A percentile compares a stretch with the other conserved stretches of the same genome.
These are phyloP conservation scores for Cadophora sp. DNA, from an alignment of 2,329 filamentous ascomycete species.

Conservation along the genomic window DNA sequence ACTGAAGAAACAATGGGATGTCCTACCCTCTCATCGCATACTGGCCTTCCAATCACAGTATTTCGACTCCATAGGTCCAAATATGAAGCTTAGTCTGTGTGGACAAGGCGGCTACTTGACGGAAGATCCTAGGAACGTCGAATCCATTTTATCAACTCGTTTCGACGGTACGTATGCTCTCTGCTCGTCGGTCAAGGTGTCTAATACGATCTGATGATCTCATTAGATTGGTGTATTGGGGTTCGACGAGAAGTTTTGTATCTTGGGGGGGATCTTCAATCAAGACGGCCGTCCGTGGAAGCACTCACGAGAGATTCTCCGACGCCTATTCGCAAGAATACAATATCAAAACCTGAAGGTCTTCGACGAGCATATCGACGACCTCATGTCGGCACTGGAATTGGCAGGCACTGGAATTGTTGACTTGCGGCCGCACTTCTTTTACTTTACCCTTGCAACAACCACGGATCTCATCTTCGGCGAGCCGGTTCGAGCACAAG, in stretches of 20 bases:
- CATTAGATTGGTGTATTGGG: neutral
- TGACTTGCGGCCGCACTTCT: neutral
- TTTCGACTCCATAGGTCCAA: too few species aligned
- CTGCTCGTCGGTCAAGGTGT: neutral
- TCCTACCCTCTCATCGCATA: too few species aligned
- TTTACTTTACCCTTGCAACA: neutral
- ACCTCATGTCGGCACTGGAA: neutral
- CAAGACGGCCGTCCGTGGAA: neutral
- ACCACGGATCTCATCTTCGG: conserved; percentile 1
- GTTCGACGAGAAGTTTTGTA: neutral
- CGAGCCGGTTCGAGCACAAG: neutral
- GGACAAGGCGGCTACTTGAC: too few species aligned
- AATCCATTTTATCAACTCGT: neutral
- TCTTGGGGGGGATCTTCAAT: neutral
- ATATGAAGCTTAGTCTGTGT: too few species aligned
- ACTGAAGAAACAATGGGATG: too few species aligned
- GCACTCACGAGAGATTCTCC: conserved; percentile 6
- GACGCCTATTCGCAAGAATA: neutral
- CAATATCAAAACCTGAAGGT: neutral
- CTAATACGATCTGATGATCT: neutral
- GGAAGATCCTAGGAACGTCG: neutral
- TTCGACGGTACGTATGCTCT: neutral
- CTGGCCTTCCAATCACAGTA: too few species aligned
- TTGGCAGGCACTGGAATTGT: neutral
- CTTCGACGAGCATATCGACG: neutral